These are phyloP conservation scores for Penicillium bialowiezense DNA, from an alignment of 495 filamentous ascomycete genomes.

Conservation along the genomic window DNA sequence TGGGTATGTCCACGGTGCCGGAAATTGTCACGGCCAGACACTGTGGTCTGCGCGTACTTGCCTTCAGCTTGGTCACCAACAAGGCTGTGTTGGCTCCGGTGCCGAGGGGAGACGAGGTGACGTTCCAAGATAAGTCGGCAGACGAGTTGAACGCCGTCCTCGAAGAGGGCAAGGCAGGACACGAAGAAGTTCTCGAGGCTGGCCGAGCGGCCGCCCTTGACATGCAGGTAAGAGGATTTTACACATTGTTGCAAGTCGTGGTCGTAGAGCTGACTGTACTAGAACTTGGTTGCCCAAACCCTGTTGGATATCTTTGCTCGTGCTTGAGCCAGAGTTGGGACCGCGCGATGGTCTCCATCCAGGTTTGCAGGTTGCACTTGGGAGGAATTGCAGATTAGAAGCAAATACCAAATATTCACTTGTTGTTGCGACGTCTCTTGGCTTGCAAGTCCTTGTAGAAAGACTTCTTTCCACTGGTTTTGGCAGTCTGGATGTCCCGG, in stretches of 20 bases:
- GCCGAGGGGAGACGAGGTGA: constrained; percentile 57
- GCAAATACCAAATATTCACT: constrained; percentile 21
- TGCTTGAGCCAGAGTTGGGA: neutral
- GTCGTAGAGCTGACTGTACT: constrained; percentile 17
- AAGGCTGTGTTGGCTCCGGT: constrained; percentile 62
- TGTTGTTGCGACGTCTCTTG: constrained; percentile 46
- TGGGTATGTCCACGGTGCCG: constrained; percentile 78
- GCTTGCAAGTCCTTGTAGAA: constrained; percentile 66
- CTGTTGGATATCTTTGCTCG: constrained; percentile 28
- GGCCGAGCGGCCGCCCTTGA: constrained; percentile 60
- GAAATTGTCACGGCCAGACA: constrained; percentile 75
- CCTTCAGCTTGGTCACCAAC: constrained; percentile 77
- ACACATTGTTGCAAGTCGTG: neutral
- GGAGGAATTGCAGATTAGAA: too few relatives aligned
- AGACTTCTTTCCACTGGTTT: constrained; percentile 69
- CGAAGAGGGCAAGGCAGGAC: constrained; percentile 64
- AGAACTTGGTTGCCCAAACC: constrained; percentile 42
- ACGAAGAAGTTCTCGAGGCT: constrained; percentile 69
- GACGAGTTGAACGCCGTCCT: constrained; percentile 55
- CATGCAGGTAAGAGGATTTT: constrained; percentile 58
- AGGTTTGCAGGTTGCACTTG: too few relatives aligned
- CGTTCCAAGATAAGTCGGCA: constrained; percentile 37
- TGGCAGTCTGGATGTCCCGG: constrained; percentile 61
- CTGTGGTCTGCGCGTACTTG: constrained; percentile 65
- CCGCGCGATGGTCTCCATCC: too few relatives aligned